Base-by-base conservation (phyloP, 176 grass and related monocot species). In the Paspalum notatum region DNA sequence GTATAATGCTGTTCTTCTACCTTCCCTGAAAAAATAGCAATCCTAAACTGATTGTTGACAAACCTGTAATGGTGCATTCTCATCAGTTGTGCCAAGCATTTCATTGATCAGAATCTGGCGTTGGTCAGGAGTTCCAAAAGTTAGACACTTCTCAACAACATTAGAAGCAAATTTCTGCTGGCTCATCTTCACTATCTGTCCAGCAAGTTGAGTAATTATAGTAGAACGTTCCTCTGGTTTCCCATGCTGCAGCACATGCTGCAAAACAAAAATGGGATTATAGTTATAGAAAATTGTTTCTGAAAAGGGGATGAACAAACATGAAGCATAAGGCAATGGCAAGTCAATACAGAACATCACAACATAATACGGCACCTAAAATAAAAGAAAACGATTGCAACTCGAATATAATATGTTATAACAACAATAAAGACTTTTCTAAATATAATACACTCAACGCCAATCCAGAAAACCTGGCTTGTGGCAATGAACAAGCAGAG, bases 31-130 rank as follows among this genome's bases (percentile, higher is more conserved):
- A 60, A 82, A 68, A 4, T 43, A 56, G 27, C 27, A 74, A 44
- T 5, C 7, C 67, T 41, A 46, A 3, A 77, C 41, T 12, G 25
- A 25, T 87, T 43, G 37, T 63, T 71, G 9, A 82, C 60, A 70
- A 78, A 99, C 96, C 96, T 99, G 92, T 71, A 99, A 81, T 25
- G 96, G 96, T 60, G 91, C 92, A 87, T 95, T 99, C 88, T 99
- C 96, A 82, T 95, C 92, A 66, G 90, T 99, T 69, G 92, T 90
- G 42, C 96, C 96, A 75, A 99, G 84, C 81, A 99, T 99, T 76
- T 99, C 92, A 77, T 91, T 87, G 54, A 95, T 99, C 74, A 99
- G 79, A 72, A 99, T 82, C 62, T 99, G 92, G 26, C 96, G 92
- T 54, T 99, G 88, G 26, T 90, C 92, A 9, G 71, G 14, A 59